A percentile compares a stretch with the other conserved stretches of the same genome.
Conservation (phyloP, 2,329 filamentous ascomycete genomes). For the Exophiala calicioides region DNA sequence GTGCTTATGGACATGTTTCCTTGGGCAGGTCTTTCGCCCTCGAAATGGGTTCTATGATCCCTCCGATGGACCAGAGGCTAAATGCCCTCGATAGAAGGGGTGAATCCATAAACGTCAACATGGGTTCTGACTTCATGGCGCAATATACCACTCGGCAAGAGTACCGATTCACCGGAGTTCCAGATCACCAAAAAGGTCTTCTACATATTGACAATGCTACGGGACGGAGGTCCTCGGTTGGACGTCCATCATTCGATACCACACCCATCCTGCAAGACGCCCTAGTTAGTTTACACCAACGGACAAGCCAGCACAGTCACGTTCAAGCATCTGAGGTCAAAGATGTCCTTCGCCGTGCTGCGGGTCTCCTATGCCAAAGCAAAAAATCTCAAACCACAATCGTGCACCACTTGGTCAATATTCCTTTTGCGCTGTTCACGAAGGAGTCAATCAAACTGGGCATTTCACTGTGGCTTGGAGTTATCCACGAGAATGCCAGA, state of each 20-base stretch:
- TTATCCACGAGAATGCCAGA: constrained; percentile 91
- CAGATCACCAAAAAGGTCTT: constrained; percentile 55
- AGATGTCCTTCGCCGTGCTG: constrained; percentile 79
- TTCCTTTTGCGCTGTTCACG: constrained; percentile 90
- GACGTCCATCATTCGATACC: constrained; percentile 33
- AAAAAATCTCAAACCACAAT: constrained; percentile 74
- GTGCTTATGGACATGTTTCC: constrained; percentile 85
- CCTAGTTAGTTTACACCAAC: constrained; percentile 71
- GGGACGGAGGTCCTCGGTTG: constrained; percentile 20
- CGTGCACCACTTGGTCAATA: constrained; percentile 82
- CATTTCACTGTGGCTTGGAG: constrained; percentile 91
- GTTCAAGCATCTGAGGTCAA: constrained; percentile 74
- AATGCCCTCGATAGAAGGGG: constrained; percentile 76
- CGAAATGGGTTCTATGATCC: constrained; percentile 86
- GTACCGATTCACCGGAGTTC: constrained; percentile 82
- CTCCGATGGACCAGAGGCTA: constrained; percentile 80
- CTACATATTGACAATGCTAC: constrained; percentile 16
- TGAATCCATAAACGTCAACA: constrained; percentile 72
- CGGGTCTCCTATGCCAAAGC: constrained; percentile 79
- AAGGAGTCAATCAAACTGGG: constrained; percentile 95
- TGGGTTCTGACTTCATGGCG: constrained; percentile 91
- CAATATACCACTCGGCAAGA: constrained; percentile 97
- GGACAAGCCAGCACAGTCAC: constrained; percentile 67
- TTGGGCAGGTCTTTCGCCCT: constrained; percentile 91
- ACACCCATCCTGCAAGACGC: constrained; percentile 54